phyloP scores from a whole-genome alignment of 495 filamentous ascomycete species.

The Penicillium simplicissimum region DNA sequence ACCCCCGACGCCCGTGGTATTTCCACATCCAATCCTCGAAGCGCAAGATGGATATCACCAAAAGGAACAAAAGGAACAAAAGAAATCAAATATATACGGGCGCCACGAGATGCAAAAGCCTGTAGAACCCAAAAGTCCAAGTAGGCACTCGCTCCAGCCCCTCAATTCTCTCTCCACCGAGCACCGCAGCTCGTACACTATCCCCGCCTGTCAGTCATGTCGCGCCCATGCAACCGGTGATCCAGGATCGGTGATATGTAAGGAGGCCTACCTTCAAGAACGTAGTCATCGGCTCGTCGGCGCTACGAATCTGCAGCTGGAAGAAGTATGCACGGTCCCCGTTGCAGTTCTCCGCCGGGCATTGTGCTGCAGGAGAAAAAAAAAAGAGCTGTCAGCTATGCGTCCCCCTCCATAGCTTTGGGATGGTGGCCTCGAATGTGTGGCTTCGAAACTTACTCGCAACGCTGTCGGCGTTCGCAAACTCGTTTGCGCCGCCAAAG shows the following conservation, averaged over 20 bases:
- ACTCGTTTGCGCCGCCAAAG: constrained; percentile 81
- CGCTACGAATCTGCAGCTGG: constrained; percentile 95
- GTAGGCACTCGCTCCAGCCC: not conserved
- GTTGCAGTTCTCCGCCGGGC: constrained; percentile 71
- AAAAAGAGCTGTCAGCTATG: constrained; percentile 17
- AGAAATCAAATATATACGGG: not conserved
- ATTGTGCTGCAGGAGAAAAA: constrained; percentile 59
- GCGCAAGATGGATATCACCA: not conserved
- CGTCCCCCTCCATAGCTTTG: not conserved
- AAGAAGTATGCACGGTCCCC: constrained; percentile 85
- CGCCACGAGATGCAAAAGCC: not conserved
- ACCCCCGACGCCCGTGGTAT: constrained; percentile 1
- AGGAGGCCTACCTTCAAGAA: constrained; percentile 75
- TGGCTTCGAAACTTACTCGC: constrained; percentile 47
- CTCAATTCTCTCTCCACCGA: constrained; percentile 50
- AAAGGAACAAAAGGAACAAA: not conserved
- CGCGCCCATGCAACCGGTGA: constrained; percentile 12
- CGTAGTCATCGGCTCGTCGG: constrained; percentile 97
- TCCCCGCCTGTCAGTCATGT: constrained; percentile 32
- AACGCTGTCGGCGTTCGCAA: constrained; percentile 86
- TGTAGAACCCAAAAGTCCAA: not conserved
- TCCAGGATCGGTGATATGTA: constrained; percentile 8
- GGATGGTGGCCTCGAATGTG: not conserved
- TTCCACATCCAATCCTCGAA: constrained; percentile 1
- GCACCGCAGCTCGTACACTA: constrained; percentile 48